Percentiles rank a stretch among this genome's conserved stretches.
Conservation (phyloP, 805 yeast species). For the Blastobotrys parvus region DNA sequence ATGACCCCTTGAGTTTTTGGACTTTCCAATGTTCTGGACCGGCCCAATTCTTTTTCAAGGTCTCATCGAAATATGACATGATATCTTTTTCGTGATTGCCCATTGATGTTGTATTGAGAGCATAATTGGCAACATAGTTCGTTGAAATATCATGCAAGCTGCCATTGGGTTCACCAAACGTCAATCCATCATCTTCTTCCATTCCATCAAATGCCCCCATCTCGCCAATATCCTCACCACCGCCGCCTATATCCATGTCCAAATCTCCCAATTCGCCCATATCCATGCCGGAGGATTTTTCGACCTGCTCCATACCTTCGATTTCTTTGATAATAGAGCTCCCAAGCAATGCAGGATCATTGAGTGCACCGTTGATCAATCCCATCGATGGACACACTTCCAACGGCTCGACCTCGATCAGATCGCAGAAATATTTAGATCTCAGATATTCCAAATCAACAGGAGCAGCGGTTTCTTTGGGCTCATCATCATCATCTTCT, state of each 20-base stretch:
- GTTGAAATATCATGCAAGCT: too few relatives aligned
- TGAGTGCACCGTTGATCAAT: constrained; percentile 50
- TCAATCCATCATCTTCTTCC: not conserved
- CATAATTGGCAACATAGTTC: not conserved
- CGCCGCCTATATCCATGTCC: constrained; percentile 7
- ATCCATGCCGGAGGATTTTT: not conserved
- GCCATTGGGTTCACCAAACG: not conserved
- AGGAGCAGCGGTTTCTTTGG: constrained; percentile 4
- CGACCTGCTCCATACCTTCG: constrained; percentile 2
- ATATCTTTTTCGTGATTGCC: constrained; percentile 36
- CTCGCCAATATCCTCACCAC: constrained; percentile 8
- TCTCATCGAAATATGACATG: constrained; percentile 74
- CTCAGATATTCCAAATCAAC: constrained; percentile 21
- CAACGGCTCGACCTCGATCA: constrained; percentile 14
- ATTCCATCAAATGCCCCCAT: not conserved
- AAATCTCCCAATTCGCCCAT: not conserved
- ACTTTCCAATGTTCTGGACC: constrained; percentile 95
- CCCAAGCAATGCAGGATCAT: constrained; percentile 20
- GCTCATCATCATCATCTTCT: constrained; percentile 4
- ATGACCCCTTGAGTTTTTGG: constrained; percentile 38
- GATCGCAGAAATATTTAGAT: constrained; percentile 19
- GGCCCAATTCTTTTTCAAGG: constrained; percentile 68
- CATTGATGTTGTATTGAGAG: not conserved
- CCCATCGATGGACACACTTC: constrained; percentile 63
- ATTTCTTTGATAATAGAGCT: constrained; percentile 5